Evolutionary conservation across 768 basidiomycete genomes (phyloP).

Genomic region (Nidula microcarpa): DNA sequence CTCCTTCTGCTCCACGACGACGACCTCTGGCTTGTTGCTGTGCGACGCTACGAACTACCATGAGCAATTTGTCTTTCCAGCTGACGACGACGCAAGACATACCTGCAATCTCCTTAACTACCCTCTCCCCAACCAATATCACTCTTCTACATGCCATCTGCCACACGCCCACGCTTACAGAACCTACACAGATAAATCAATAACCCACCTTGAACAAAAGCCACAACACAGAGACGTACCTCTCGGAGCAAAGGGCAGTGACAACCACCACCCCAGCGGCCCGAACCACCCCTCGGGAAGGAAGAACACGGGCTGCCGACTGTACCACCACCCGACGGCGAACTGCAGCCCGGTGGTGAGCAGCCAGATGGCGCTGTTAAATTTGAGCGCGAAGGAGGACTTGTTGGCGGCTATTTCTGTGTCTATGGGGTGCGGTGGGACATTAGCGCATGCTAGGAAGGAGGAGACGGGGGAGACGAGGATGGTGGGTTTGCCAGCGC

Average conservation of each 20-base stretch:
- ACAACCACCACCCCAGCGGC: constrained; percentile 82
- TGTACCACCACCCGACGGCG: constrained; percentile 86
- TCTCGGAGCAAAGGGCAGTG: constrained; percentile 87
- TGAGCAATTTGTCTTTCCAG: too few relatives aligned
- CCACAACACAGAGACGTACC: constrained; percentile 42
- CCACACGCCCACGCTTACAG: constrained; percentile 93
- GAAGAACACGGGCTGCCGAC: constrained; percentile 89
- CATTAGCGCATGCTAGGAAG: background rate
- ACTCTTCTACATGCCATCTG: constrained; percentile 90
- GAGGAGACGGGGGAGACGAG: constrained; percentile 1
- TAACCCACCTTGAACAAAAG: background rate
- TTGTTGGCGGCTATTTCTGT: constrained; percentile 57
- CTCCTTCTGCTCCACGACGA: too few relatives aligned
- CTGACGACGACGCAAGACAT: background rate
- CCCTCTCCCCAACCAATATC: constrained; percentile 71
- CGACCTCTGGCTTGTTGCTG: too few relatives aligned
- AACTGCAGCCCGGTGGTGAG: constrained; percentile 87
- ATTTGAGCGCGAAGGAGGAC: constrained; percentile 62
- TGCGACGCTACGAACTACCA: too few relatives aligned
- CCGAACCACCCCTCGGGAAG: constrained; percentile 90
- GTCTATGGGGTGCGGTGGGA: constrained; percentile 40
- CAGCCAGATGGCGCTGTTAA: constrained; percentile 74
- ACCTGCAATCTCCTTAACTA: constrained; percentile 63
- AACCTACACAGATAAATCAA: constrained; percentile 45
- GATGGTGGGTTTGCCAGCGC: background rate